Conservation (phyloP, 306 rosid species). For the Carpinus viminea region DNA sequence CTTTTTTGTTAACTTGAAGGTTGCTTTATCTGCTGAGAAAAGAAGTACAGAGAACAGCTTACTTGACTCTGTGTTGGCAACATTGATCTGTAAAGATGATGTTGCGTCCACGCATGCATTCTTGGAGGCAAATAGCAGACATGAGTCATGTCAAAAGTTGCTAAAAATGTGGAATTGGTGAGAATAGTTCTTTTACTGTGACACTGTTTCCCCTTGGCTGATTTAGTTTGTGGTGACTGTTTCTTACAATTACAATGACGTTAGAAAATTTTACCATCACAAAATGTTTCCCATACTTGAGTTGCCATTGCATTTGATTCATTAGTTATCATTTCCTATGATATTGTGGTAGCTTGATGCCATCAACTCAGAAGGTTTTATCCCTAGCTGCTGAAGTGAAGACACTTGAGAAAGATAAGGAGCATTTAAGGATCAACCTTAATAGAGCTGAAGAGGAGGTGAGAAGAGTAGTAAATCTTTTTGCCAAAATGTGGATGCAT, state of each 20-base stretch:
- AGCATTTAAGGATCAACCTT: conserved; percentile 75
- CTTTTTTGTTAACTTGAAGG: conserved; percentile 43
- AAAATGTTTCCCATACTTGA: conserved; percentile 4
- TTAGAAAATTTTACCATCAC: neutral
- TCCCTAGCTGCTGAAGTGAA: conserved; percentile 67
- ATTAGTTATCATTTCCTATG: conserved; percentile 5
- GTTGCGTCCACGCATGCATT: conserved; percentile 52
- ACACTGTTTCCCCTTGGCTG: neutral
- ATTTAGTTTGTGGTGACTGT: conserved; percentile 1
- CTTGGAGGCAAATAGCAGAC: conserved; percentile 57
- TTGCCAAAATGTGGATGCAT: conserved; percentile 6
- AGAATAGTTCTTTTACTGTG: conserved; percentile 22
- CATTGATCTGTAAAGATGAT: conserved; percentile 41
- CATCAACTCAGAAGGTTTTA: conserved; percentile 57
- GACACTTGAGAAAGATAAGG: conserved; percentile 74
- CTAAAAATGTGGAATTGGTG: conserved; percentile 74
- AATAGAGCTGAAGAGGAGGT: conserved; percentile 94
- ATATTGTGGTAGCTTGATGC: conserved; percentile 60
- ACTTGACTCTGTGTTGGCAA: conserved; percentile 67
- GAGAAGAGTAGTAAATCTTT: conserved; percentile 24
- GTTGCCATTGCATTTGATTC: conserved; percentile 12
- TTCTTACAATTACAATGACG: neutral
- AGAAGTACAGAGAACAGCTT: conserved; percentile 46
- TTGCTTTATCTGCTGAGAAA: conserved; percentile 46
- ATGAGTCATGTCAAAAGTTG: conserved; percentile 60